Percentiles rank a stretch among this genome's conserved stretches.
Evolutionary conservation across 805 yeast species (phyloP).

Genomic region (Kazachstania martiniae): DNA sequence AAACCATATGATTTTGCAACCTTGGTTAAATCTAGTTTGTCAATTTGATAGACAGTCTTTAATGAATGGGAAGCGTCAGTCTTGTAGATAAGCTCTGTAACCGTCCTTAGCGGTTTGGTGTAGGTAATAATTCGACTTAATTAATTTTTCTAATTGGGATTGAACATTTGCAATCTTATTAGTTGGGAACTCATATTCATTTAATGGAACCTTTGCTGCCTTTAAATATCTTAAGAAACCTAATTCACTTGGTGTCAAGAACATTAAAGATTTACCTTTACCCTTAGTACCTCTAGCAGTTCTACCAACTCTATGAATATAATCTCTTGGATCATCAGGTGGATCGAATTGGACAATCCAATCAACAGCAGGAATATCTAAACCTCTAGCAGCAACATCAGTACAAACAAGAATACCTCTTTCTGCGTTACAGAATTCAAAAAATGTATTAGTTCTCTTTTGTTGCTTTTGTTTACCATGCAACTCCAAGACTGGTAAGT

Average conservation of each 20-base stretch:
- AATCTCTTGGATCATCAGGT: constrained; percentile 99
- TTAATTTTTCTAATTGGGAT: constrained; percentile 81
- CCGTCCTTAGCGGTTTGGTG: constrained; percentile 97
- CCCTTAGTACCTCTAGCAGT: constrained; percentile 92
- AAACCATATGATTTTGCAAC: constrained; percentile 96
- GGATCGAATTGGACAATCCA: constrained; percentile 99
- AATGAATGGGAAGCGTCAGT: constrained; percentile 94
- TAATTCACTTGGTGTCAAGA: constrained; percentile 83
- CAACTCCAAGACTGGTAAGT: constrained; percentile 88
- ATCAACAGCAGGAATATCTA: constrained; percentile 96
- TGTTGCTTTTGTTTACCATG: constrained; percentile 99
- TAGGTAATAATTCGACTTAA: constrained; percentile 84
- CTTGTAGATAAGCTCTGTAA: constrained; percentile 91
- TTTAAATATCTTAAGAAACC: constrained; percentile 92
- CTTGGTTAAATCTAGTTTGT: constrained; percentile 84
- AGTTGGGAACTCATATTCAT: constrained; percentile 93
- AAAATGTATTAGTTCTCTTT: constrained; percentile 95
- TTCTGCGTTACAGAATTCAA: constrained; percentile 95
- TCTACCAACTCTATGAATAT: constrained; percentile 97
- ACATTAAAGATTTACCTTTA: constrained; percentile 90
- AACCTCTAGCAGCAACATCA: constrained; percentile 98
- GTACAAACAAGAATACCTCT: constrained; percentile 91
- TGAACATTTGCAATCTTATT: constrained; percentile 95
- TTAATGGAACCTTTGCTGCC: constrained; percentile 94
- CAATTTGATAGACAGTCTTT: constrained; percentile 93